phyloP scores from a whole-genome alignment of 2,329 filamentous ascomycete genomes.

The Phaeosphaeria sp. region DNA sequence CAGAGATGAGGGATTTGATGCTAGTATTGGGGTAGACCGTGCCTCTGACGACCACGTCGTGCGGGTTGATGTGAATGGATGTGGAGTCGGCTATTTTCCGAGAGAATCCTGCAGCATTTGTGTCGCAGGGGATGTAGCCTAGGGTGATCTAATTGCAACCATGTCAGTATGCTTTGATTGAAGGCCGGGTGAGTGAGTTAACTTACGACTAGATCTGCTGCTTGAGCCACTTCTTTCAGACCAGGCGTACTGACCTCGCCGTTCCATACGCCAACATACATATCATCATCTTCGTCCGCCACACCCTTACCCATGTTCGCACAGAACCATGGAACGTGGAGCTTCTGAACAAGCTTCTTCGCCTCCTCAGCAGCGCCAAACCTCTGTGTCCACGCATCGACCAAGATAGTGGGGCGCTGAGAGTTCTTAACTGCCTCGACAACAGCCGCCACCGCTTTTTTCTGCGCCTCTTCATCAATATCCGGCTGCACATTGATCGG shows the following conservation, averaged over 20 bases:
- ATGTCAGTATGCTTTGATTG: neutral
- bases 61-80: constrained; percentile 47
- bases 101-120: constrained; percentile 52
- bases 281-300: constrained; percentile 50
- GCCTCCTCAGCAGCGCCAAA: constrained; percentile 47
- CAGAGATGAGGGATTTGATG: constrained; percentile 47
- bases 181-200: neutral
- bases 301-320: constrained; percentile 53
- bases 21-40: constrained; percentile 38
- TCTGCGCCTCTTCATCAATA: constrained; percentile 31
- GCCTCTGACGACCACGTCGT: constrained; percentile 45
- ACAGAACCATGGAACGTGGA: constrained; percentile 47
- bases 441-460: constrained; percentile 45
- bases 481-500: constrained; percentile 45
- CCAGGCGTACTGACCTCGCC: constrained; percentile 48
- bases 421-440: constrained; percentile 37
- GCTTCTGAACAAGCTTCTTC: constrained; percentile 39
- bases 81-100: constrained; percentile 38
- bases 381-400: constrained; percentile 50
- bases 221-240: constrained; percentile 44
- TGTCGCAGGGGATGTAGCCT: constrained; percentile 51
- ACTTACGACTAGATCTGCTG: constrained; percentile 41
- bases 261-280: constrained; percentile 52
- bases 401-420: constrained; percentile 47
- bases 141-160: constrained; percentile 35